Base-by-base conservation (phyloP, 495 filamentous ascomycete genomes). In the Penicillium bialowiezense region DNA sequence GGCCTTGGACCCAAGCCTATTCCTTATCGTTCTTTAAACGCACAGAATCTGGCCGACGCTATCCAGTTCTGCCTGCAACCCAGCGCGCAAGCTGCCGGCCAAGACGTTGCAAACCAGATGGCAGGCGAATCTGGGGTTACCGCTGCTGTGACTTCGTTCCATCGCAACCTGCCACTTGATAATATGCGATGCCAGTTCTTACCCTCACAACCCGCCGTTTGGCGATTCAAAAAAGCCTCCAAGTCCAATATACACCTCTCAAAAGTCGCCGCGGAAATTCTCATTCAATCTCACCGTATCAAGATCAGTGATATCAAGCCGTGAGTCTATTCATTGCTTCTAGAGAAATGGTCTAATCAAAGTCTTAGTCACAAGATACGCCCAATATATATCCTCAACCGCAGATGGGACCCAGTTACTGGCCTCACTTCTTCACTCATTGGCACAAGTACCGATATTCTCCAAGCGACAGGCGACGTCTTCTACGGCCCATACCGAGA, bases 181-280 rank as follows among this genome's bases (percentile, higher is more conserved):
- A 79, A 73, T 12, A 86, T 91, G 78, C 71, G 83, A 4, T 93
- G 89, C 59, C 76, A 76, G 0, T 72, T 93, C 9, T 57, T 91
- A 1, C 64, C 75, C 10, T 79, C 87, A 17, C 72, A 70, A 13
- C 77, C 83, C 3, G 89, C 87, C 0, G 80, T 78, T 0, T 93
- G 89, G 89, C 68, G 66, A 28, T 59, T 87, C 29, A 82, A 80
- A 53, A 44, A 55, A 19, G 14, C 24, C 13, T 29, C 26, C 24
- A 43, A 17, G 12, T 10, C 10, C n/a, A n/a, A n/a, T 3, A 18
- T 32, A 1, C 14, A 13, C 4, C 14, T 43, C 1, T 43, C 41
- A 7, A 31, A 32, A 14, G 3, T 31, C 0, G 41, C 41, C 20
- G 41, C 28, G 7, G 24, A 32, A 7, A n/a, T 31, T 0, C 28